phyloP scores from a whole-genome alignment of 768 basidiomycete species.

The Collybia nuda region DNA sequence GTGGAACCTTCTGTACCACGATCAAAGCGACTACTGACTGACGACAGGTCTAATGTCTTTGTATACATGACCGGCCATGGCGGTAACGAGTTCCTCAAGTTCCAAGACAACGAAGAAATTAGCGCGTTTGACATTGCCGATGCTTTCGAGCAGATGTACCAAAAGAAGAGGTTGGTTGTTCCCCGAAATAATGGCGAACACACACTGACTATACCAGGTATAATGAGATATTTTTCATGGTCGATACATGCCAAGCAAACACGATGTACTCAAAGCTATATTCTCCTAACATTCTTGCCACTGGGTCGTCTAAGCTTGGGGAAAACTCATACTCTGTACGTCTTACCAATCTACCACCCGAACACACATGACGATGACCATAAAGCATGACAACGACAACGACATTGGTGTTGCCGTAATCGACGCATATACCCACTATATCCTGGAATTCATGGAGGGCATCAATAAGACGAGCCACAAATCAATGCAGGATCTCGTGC shows the following conservation, averaged over 20 bases:
- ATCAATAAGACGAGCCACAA: slow-evolving; percentile 87
- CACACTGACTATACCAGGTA: slow-evolving; percentile 48
- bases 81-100: slow-evolving; percentile 97
- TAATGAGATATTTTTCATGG: slow-evolving; percentile 97
- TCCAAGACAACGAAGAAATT: slow-evolving; percentile 98
- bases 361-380: not conserved
- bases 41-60: slow-evolving; percentile 90
- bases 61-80: slow-evolving; percentile 99
- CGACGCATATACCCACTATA: slow-evolving; percentile 90
- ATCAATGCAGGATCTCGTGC: slow-evolving; percentile 80
- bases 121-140: slow-evolving; percentile 97
- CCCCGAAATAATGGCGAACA: not conserved
- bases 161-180: slow-evolving; percentile 77
- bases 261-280: slow-evolving; percentile 93
- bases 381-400: slow-evolving; percentile 86
- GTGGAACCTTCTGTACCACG: slow-evolving; percentile 83
- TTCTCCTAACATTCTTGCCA: slow-evolving; percentile 90
- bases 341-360: slow-evolving; percentile 1
- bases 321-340: slow-evolving; percentile 94
- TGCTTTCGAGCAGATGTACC: slow-evolving; percentile 98
- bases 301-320: slow-evolving; percentile 79
- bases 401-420: slow-evolving; percentile 97
- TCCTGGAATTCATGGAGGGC: slow-evolving; percentile 88
- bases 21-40: slow-evolving; percentile 88
- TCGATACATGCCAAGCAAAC: slow-evolving; percentile 97